Evolutionary conservation across 495 filamentous ascomycete species (phyloP).

Genomic region (Rhypophila decipiens): DNA sequence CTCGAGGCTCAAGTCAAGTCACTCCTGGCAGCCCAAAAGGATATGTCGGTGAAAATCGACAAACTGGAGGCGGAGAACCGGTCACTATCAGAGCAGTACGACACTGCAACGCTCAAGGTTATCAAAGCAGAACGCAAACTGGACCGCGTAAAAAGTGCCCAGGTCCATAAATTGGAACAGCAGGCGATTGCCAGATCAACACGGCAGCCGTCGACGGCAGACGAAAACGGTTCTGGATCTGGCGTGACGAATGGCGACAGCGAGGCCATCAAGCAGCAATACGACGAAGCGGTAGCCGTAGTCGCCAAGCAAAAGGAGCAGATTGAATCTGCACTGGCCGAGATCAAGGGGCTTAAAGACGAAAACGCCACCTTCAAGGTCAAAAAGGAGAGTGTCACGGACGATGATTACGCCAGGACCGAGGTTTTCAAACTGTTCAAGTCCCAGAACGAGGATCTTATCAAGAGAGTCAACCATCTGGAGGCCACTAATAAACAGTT

Average conservation of each 20-base stretch:
- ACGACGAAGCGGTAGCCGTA: conserved; percentile 65
- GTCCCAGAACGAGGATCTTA: conserved; percentile 83
- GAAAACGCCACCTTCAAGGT: conserved; percentile 63
- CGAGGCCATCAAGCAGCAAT: conserved; percentile 53
- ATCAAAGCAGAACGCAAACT: conserved; percentile 92
- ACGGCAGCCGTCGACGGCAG: conserved; percentile 43
- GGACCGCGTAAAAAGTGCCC: conserved; percentile 77
- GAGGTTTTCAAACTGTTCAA: conserved; percentile 90
- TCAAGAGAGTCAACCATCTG: conserved; percentile 83
- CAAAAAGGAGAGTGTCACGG: conserved; percentile 59
- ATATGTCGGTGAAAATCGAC: conserved; percentile 68
- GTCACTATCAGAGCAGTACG: conserved; percentile 72
- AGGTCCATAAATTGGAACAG: conserved; percentile 87
- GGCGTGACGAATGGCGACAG: conserved; percentile 51
- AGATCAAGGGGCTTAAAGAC: conserved; percentile 72
- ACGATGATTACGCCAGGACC: conserved; percentile 89
- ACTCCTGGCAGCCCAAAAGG: conserved; percentile 75
- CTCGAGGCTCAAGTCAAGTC: conserved; percentile 67
- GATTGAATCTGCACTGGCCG: conserved; percentile 64
- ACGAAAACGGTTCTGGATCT: conserved; percentile 52
- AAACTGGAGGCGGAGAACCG: conserved; percentile 73
- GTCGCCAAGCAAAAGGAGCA: conserved; percentile 82
- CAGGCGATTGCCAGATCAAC: conserved; percentile 65
- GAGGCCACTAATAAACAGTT: conserved; percentile 83
- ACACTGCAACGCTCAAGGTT: conserved; percentile 79